These are phyloP conservation scores for Maudiozyma humilis DNA, from an alignment of 1,139 yeast genomes.

Conservation along the genomic window DNA sequence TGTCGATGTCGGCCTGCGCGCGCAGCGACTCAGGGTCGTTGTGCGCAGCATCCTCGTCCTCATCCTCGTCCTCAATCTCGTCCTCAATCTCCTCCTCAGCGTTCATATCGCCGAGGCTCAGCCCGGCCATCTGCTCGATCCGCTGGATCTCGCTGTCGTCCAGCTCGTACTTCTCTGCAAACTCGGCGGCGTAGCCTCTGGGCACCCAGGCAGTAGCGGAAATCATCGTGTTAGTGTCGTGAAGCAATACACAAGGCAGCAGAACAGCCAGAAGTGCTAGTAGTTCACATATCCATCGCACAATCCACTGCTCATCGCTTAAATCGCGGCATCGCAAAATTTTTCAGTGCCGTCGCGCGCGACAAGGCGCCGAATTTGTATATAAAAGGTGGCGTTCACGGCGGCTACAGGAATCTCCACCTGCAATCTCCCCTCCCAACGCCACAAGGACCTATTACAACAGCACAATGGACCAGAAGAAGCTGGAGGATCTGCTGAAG, in stretches of 20 bases:
- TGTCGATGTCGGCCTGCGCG: constrained; percentile 58
- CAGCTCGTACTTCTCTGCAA: constrained; percentile 80
- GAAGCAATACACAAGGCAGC: not conserved
- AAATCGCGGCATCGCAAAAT: not conserved
- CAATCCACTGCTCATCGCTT: not conserved
- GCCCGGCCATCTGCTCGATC: constrained; percentile 74
- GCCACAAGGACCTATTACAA: not conserved
- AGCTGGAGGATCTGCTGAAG: constrained; percentile 33
- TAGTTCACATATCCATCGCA: no score
- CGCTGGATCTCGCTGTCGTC: constrained; percentile 91
- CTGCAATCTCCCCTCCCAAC: no score
- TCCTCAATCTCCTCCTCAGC: constrained; percentile 36
- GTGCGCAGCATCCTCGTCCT: constrained; percentile 18
- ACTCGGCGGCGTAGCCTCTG: constrained; percentile 88
- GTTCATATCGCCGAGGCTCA: constrained; percentile 70
- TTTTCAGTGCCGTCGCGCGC: not conserved
- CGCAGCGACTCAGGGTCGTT: constrained; percentile 30
- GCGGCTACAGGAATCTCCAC: no score
- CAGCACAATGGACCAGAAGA: constrained; percentile 9
- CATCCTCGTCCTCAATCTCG: constrained; percentile 20
- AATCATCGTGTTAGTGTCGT: no score
- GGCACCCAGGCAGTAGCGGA: constrained; percentile 96
- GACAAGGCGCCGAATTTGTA: no score
- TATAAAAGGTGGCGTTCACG: no score
- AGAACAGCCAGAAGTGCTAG: no score